Evolutionary conservation across 768 basidiomycete genomes (phyloP).

Genomic region (Mycena leptocephala): DNA sequence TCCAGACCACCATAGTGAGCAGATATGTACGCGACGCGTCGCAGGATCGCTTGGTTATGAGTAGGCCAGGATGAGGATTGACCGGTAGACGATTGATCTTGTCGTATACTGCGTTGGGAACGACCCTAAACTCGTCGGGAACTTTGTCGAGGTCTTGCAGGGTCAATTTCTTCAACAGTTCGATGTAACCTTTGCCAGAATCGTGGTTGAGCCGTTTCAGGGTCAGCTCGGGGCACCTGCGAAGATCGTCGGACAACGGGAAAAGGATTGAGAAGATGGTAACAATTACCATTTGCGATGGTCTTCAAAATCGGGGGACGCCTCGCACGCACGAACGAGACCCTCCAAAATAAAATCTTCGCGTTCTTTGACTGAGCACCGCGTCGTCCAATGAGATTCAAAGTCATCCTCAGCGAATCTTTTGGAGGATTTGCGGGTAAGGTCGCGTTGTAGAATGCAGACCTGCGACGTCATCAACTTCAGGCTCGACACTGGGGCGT

Average conservation of each 20-base stretch:
- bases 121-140: constrained; percentile 21
- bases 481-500: constrained; percentile 7
- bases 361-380: constrained; percentile 28
- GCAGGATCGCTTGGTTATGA: not conserved
- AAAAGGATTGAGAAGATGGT: too few species aligned
- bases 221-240: constrained; percentile 37
- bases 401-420: constrained; percentile 36
- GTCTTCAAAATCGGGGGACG: constrained; percentile 35
- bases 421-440: constrained; percentile 28
- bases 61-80: constrained; percentile 21
- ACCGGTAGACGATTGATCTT: constrained; percentile 3
- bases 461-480: constrained; percentile 22
- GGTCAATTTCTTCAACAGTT: constrained; percentile 23
- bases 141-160: constrained; percentile 29
- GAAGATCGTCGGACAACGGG: not conserved
- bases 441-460: constrained; percentile 31
- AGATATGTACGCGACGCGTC: constrained; percentile 21
- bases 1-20: constrained; percentile 37
- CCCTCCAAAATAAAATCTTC: constrained; percentile 38
- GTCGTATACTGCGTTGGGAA: constrained; percentile 31
- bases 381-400: constrained; percentile 30
- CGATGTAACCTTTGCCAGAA: constrained; percentile 32
- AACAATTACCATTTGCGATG: constrained; percentile 15
- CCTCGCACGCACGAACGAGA: constrained; percentile 33
- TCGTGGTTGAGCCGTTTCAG: constrained; percentile 28